Base-by-base conservation (phyloP, 2,329 filamentous ascomycete genomes). In the Chaetomium strumarium region DNA sequence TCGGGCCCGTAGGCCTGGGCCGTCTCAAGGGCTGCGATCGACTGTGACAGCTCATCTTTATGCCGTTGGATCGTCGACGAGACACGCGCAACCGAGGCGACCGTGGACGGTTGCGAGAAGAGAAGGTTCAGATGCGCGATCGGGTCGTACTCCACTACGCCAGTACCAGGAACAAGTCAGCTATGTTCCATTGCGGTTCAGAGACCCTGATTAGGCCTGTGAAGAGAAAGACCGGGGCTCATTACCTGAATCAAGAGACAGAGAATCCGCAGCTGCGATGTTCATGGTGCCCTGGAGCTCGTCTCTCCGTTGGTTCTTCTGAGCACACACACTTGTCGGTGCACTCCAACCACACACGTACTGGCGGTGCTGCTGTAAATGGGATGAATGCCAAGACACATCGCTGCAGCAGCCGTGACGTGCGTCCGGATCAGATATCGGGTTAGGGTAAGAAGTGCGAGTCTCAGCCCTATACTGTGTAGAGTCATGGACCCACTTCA, bases 111-210 rank as follows among this genome's bases (percentile, higher is more conserved):
- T 64, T 95, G 89, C 46, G 90, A 85, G 75, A 99, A 99, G 64
- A 99, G 85, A 57, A 86, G 78, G 74, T 99, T 97, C 52, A 99
- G 80, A 71, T 99, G 90, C 63, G 89, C 81, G 67, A 97, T 86
- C 49, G 93, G 90, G 68, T 97, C 86, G 73, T 96, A 97, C 70
- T 96, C 85, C 69, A 74, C 78, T 81, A 64, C 19, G 9, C 24
- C 24, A 7, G 24, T 36, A 30, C 36, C 47, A 13, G 48, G 51
- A 41, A 55, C 44, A 55, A 34, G 55, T 55, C 51, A 57, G 56
- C 24, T n/a, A n/a, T n/a, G n/a, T n/a, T 52, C 41, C 39, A 10
- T 20, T n/a, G 29, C 20, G n/a, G 17, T 20, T 20, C 40, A 3
- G 16, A n/a, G 17, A n/a, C 8, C 19, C 10, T 20, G 24, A 34